A percentile compares a stretch with the other conserved stretches of the same genome.
Conservation (phyloP, 2,329 filamentous ascomycete genomes). For the Aspergillus awamori region DNA sequence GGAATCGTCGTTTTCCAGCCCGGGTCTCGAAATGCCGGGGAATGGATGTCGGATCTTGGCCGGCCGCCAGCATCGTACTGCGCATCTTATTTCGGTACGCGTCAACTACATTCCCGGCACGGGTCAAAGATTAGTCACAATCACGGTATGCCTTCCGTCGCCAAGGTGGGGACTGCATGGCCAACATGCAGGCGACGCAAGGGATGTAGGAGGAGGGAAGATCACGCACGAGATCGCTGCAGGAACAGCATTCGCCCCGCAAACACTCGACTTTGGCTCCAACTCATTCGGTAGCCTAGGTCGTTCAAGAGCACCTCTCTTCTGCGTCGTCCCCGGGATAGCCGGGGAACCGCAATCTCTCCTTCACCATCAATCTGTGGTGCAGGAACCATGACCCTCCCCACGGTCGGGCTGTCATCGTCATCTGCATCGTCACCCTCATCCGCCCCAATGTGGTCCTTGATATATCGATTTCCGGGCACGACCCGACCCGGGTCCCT, state of each 20-base stretch:
- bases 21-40: slow-evolving; percentile 89
- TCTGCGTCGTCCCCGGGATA: slow-evolving; percentile 68
- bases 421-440: slow-evolving; percentile 37
- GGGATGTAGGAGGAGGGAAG: slow-evolving; percentile 4
- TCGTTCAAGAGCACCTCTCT: slow-evolving; percentile 94
- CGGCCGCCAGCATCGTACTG: slow-evolving; percentile 74
- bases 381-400: slow-evolving; percentile 60
- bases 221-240: slow-evolving; percentile 81
- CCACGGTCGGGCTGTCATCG: slow-evolving; percentile 38
- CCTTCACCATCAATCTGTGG: slow-evolving; percentile 69
- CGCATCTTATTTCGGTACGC: slow-evolving; percentile 92
- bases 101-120: slow-evolving; percentile 66
- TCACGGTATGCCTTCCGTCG: not conserved
- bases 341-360: slow-evolving; percentile 74
- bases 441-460: slow-evolving; percentile 64
- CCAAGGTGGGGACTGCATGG: slow-evolving; percentile 11
- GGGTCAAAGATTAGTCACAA: slow-evolving; percentile 7
- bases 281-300: slow-evolving; percentile 91
- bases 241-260: slow-evolving; percentile 83
- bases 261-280: slow-evolving; percentile 93
- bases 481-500: slow-evolving; percentile 74
- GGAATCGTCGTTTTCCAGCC: slow-evolving; percentile 77
- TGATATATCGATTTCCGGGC: slow-evolving; percentile 73
- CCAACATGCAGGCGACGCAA: slow-evolving; percentile 13
- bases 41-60: slow-evolving; percentile 72